These are phyloP conservation scores for Aegilops bicornis DNA, from an alignment of 176 grass and related monocot species.

Conservation along the genomic window DNA sequence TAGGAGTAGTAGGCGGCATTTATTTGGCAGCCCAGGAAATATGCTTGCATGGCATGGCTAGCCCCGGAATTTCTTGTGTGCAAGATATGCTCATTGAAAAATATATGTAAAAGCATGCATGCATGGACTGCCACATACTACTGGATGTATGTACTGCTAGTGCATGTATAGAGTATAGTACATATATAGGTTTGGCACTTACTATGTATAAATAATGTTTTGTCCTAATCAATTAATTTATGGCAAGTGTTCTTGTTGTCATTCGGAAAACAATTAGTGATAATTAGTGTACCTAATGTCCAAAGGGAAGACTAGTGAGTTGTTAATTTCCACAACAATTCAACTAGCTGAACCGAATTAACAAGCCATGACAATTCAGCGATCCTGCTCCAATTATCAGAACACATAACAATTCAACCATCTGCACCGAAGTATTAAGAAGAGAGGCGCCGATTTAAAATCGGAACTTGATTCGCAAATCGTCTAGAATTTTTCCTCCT, in stretches of 20 bases:
- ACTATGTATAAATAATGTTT: background rate
- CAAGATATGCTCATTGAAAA: constrained; percentile 28
- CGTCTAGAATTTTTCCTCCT: constrained; percentile 26
- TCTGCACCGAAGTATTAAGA: background rate
- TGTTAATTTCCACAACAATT: constrained; percentile 29
- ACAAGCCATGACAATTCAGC: background rate
- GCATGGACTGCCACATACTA: background rate
- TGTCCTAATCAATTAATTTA: constrained; percentile 23
- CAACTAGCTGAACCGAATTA: constrained; percentile 16
- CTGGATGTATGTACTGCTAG: background rate
- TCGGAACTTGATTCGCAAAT: background rate
- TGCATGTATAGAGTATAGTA: background rate
- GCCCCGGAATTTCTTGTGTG: constrained; percentile 50
- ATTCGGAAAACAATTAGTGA: background rate
- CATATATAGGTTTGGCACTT: background rate
- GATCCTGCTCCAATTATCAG: background rate
- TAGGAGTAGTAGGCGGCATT: constrained; percentile 30
- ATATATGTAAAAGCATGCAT: background rate
- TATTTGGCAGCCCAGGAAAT: constrained; percentile 42
- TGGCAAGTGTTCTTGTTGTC: background rate
- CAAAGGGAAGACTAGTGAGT: constrained; percentile 26
- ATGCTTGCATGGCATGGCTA: background rate
- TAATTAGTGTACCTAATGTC: background rate
- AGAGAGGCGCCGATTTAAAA: background rate
- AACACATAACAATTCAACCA: background rate